Conservation (phyloP, 2,329 filamentous ascomycete species). For the Gyromitra esculenta region DNA sequence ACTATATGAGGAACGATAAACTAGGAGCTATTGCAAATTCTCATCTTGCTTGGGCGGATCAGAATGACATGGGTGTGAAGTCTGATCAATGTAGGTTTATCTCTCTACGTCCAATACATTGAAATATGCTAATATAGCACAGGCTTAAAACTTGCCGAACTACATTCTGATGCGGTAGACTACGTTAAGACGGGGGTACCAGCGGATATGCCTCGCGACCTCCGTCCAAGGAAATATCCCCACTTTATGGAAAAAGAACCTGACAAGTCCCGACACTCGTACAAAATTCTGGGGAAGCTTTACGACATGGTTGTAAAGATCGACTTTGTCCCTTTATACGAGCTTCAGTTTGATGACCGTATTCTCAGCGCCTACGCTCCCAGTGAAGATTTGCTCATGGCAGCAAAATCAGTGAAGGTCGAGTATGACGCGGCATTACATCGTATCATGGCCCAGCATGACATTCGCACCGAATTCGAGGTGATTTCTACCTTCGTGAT, state of each 20-base stretch:
- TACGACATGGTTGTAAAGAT: slow-evolving; percentile 73
- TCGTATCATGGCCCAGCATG: slow-evolving; percentile 84
- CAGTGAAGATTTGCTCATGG: slow-evolving; percentile 66
- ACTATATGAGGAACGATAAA: slow-evolving; percentile 90
- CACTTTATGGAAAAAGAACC: slow-evolving; percentile 72
- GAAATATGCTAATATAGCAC: slow-evolving; percentile 23
- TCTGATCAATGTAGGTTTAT: slow-evolving; percentile 70
- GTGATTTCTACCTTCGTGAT: slow-evolving; percentile 88
- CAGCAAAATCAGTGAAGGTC: slow-evolving; percentile 73
- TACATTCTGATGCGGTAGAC: slow-evolving; percentile 93
- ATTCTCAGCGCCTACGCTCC: slow-evolving; percentile 73
- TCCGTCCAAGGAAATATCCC: slow-evolving; percentile 53
- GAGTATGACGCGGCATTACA: slow-evolving; percentile 80
- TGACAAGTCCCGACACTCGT: slow-evolving; percentile 50
- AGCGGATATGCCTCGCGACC: slow-evolving; percentile 70
- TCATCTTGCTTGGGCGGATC: slow-evolving; percentile 82
- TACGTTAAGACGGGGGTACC: slow-evolving; percentile 89
- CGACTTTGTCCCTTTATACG: slow-evolving; percentile 77
- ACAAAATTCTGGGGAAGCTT: slow-evolving; percentile 75
- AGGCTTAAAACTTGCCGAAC: slow-evolving; percentile 75
- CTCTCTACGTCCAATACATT: background rate
- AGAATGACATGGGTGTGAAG: slow-evolving; percentile 70
- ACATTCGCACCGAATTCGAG: slow-evolving; percentile 88
- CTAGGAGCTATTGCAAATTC: slow-evolving; percentile 81
- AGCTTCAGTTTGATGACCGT: slow-evolving; percentile 76